phyloP scores from a whole-genome alignment of 2,329 filamentous ascomycete species.

The Calonectria multiphialidica region DNA sequence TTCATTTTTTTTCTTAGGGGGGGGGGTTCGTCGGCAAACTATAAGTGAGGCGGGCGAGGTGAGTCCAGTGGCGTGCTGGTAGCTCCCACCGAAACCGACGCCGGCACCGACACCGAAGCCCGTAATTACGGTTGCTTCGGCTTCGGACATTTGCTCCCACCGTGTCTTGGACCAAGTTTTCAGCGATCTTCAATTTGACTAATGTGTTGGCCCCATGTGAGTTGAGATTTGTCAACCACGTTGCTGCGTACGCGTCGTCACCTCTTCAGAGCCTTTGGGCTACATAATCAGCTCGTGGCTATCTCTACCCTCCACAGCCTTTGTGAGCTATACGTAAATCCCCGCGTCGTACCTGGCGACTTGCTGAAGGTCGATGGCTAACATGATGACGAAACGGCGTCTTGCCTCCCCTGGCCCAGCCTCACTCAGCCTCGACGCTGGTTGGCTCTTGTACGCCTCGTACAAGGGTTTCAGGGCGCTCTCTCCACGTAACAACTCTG shows the following conservation, averaged over 20 bases:
- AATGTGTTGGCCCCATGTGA: neutral
- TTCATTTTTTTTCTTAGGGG: too few relatives aligned
- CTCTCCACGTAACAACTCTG: neutral
- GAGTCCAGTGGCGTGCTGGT: neutral
- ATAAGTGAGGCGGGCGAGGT: neutral
- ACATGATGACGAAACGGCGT: constrained; percentile 20
- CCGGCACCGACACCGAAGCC: constrained; percentile 31
- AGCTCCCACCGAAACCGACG: constrained; percentile 31
- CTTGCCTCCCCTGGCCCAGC: neutral
- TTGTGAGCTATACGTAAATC: neutral
- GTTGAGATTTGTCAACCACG: neutral
- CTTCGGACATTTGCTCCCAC: constrained; percentile 33
- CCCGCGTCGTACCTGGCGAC: neutral
- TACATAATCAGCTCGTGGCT: neutral
- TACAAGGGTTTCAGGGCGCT: neutral
- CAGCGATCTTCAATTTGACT: neutral
- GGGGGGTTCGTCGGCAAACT: neutral
- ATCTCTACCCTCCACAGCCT: neutral
- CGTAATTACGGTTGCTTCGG: constrained; percentile 43
- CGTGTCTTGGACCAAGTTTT: neutral
- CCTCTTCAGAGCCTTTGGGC: neutral
- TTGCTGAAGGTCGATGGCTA: constrained; percentile 15
- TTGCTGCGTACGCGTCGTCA: neutral
- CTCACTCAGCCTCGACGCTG: constrained; percentile 32
- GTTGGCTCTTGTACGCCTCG: neutral